Base-by-base conservation (phyloP, 371 early-diverging fungal genomes). In the Dichotomocladium elegans region DNA sequence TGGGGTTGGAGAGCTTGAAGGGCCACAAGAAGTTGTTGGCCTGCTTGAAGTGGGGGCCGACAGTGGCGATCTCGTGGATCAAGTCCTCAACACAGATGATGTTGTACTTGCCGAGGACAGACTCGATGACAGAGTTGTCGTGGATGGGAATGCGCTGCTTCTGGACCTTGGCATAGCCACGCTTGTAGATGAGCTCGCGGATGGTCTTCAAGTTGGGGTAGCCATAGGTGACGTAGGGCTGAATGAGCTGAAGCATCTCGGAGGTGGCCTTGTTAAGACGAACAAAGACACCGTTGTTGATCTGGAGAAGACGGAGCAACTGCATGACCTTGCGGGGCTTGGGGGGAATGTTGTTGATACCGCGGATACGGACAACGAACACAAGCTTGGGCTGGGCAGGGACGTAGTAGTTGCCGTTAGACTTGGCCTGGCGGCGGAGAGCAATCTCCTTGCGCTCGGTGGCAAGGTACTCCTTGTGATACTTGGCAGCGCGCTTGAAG, bases 11-110 rank as follows among this genome's bases (percentile, higher is more conserved):
- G 60, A 99, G 89, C 85, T 94, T 94, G 92, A 99, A 98, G 70
- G 99, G 96, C 95, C 98, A 98, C 71, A 99, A 80, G 88, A 99
- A 99, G 89, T 92, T 94, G 88, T 91, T 93, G 72, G 93, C 99
- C 67, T 71, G 62, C 72, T 71, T 73, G 64, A 77, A 77, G 89
- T 96, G 77, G 54, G 98, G 95, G 50, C 98, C 98, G 64, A 98
- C 99, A 51, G 98, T 96, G 87, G 82, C 92, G 77, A 99, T 95
- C 82, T 98, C 98, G 86, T 99, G 95, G 66, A 99, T 90, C 58
- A 99, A 78, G 66, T 99, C 99, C 83, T 99, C 99, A 59, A 99
- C 77, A 74, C 99, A 99, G 82, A 95, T 88, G 42, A 99, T 92
- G 68, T 93, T 94, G 79, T 74, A 90, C 81, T 94, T 90, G 74